A percentile compares a stretch with the other conserved stretches of the same genome.
Evolutionary conservation across 805 yeast species (phyloP).

Genomic region (Dipodascus albidus): DNA sequence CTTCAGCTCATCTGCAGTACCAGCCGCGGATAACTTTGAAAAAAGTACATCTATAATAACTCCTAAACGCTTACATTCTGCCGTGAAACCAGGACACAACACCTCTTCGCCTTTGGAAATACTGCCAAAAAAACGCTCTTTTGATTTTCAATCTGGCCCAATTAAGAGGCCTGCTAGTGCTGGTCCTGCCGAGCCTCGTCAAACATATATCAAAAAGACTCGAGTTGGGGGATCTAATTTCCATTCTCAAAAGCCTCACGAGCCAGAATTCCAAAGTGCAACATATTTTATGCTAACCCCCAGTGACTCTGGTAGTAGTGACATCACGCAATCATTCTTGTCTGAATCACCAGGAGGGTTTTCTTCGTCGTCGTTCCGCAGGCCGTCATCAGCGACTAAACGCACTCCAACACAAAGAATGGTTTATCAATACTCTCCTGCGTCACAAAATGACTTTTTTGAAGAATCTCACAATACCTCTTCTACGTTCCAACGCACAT

Average conservation of each 20-base stretch:
- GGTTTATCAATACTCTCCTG: background rate
- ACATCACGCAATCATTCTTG: background rate
- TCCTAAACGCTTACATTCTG: background rate
- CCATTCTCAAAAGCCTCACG: background rate
- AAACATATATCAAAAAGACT: background rate
- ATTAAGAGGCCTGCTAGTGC: background rate
- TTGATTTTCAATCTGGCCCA: background rate
- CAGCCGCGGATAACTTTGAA: background rate
- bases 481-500: background rate
- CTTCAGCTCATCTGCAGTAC: background rate
- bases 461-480: background rate
- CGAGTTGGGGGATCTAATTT: background rate
- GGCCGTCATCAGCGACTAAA: background rate
- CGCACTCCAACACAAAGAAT: background rate
- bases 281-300: background rate
- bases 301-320: background rate
- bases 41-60: background rate
- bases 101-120: background rate
- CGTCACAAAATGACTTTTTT: background rate
- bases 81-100: background rate
- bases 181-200: background rate
- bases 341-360: slow-evolving; percentile 1
- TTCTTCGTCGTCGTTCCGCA: background rate
- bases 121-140: background rate
- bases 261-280: background rate